phyloP scores from a whole-genome alignment of 2,329 filamentous ascomycete genomes.

The Teratosphaeria pseudoeucalypti region DNA sequence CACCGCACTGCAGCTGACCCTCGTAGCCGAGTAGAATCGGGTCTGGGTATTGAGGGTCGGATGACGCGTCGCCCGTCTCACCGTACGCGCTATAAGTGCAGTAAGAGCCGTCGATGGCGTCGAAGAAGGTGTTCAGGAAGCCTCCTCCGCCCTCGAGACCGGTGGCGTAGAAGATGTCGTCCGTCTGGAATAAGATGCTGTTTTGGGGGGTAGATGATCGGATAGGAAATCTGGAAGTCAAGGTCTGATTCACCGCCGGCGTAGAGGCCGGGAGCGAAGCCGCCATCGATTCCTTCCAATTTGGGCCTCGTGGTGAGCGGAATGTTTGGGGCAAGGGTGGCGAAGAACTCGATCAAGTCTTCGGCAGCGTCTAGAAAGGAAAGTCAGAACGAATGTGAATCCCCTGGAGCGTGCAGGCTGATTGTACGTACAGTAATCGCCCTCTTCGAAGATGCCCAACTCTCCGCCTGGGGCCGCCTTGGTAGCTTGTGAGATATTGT shows the following conservation, averaged over 20 bases:
- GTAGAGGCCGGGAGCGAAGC: slow-evolving; percentile 9
- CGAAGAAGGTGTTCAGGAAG: slow-evolving; percentile 29
- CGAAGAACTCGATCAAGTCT: slow-evolving; percentile 27
- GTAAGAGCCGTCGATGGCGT: slow-evolving; percentile 31
- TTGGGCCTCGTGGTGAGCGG: slow-evolving; percentile 7
- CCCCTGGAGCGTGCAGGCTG: no score
- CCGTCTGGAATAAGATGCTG: slow-evolving; percentile 11
- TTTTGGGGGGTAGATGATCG: slow-evolving; percentile 19
- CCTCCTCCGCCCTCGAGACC: slow-evolving; percentile 3
- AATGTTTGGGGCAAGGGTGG: slow-evolving; percentile 5
- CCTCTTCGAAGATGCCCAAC: slow-evolving; percentile 33
- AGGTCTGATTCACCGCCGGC: slow-evolving; percentile 10
- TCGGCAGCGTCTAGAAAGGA: slow-evolving; percentile 34
- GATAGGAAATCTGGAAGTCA: slow-evolving; percentile 14
- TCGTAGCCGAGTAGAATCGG: slow-evolving; percentile 17
- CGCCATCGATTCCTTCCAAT: slow-evolving; percentile 18
- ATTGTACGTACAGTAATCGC: slow-evolving; percentile 17
- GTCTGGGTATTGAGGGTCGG: slow-evolving; percentile 19
- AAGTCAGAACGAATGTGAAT: no score
- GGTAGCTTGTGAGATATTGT: slow-evolving; percentile 25
- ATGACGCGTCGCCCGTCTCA: slow-evolving; percentile 14
- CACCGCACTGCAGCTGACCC: slow-evolving; percentile 24
- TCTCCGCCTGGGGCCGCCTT: slow-evolving; percentile 10
- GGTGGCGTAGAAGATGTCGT: slow-evolving; percentile 4
- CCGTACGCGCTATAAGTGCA: slow-evolving; percentile 25